phyloP scores from a whole-genome alignment of 371 early-diverging fungal species.

The Mucor racemosus region DNA sequence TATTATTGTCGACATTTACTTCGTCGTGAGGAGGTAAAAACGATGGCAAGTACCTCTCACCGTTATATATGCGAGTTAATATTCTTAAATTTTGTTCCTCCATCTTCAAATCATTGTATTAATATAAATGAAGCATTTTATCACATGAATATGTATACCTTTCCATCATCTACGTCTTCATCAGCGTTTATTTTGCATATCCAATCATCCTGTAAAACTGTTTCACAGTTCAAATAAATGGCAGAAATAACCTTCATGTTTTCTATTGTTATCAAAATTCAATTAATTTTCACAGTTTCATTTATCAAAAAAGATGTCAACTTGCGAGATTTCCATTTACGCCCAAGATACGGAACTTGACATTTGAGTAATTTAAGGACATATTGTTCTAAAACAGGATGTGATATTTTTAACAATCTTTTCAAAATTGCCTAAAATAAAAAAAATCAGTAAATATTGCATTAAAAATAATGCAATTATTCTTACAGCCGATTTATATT shows the following conservation, averaged over 20 bases:
- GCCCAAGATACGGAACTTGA: conserved; percentile 80
- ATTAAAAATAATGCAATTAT: not conserved
- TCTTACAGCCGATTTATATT: conserved; percentile 79
- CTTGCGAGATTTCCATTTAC: conserved; percentile 79
- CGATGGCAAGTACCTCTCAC: conserved; percentile 57
- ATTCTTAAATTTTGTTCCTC: conserved; percentile 70
- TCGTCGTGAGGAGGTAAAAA: conserved; percentile 40
- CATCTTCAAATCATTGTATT: conserved; percentile 28
- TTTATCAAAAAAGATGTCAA: not conserved
- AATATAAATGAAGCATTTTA: not conserved
- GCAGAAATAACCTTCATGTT: conserved; percentile 84
- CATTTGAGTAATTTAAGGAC: conserved; percentile 79
- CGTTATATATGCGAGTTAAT: conserved; percentile 66
- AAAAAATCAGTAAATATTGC: not conserved
- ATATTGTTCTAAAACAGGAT: conserved; percentile 71
- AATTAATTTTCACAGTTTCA: too few species aligned
- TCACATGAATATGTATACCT: conserved; percentile 37
- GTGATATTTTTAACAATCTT: conserved; percentile 73
- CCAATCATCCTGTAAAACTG: conserved; percentile 74
- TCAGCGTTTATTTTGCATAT: conserved; percentile 70
- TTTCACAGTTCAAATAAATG: conserved; percentile 73
- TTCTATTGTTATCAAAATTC: conserved; percentile 27
- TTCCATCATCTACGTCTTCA: conserved; percentile 71
- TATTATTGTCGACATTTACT: conserved; percentile 2
- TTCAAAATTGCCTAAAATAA: conserved; percentile 68